Evolutionary conservation across 345 rosid species (phyloP).

Genomic region (Eucalyptus coolabah): DNA sequence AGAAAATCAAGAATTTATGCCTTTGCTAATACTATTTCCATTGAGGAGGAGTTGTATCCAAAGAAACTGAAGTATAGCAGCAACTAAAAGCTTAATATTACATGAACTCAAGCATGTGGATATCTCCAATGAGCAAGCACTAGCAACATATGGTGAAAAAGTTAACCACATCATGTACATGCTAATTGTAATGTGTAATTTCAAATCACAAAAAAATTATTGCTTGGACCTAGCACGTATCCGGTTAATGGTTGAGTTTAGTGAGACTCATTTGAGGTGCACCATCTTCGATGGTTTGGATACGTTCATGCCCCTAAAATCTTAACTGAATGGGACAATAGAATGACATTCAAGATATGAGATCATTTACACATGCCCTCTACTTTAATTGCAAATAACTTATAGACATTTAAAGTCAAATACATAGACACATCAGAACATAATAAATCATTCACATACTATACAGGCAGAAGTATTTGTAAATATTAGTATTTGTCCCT

Average conservation of each 20-base stretch:
- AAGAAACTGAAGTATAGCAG: background rate
- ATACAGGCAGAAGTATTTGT: background rate
- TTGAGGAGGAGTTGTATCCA: background rate
- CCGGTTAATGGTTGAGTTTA: background rate
- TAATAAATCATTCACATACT: background rate
- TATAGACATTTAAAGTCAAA: background rate
- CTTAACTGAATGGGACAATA: background rate
- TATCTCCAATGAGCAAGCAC: background rate
- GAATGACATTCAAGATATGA: background rate
- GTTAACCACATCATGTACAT: background rate
- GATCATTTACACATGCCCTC: background rate
- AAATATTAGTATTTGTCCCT: background rate
- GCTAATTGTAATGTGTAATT: background rate
- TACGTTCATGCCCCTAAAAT: background rate
- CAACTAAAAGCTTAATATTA: background rate
- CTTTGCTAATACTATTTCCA: background rate
- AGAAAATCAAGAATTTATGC: background rate
- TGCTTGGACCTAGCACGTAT: background rate
- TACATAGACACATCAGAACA: background rate
- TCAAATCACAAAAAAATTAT: background rate
- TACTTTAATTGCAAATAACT: background rate
- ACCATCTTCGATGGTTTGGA: background rate
- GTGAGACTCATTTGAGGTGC: background rate
- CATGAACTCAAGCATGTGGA: background rate
- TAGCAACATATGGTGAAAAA: background rate